These are phyloP conservation scores for Eucalyptus viminalis DNA, from an alignment of 345 rosid species.

Conservation along the genomic window DNA sequence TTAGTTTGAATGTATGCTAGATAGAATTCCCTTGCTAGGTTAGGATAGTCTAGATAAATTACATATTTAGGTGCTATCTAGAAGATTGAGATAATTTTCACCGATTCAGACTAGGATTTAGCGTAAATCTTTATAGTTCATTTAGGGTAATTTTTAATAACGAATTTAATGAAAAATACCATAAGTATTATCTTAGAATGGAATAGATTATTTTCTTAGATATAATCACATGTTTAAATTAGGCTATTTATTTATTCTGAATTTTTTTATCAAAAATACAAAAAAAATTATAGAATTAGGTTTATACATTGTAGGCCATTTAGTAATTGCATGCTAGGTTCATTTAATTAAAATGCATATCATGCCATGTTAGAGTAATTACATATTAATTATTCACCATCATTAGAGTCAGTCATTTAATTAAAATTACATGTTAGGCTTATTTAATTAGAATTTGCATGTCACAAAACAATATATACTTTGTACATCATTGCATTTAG, in stretches of 20 bases:
- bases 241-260: not conserved
- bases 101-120: not conserved
- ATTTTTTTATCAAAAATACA: too few species aligned
- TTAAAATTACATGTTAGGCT: not conserved
- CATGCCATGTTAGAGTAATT: not conserved
- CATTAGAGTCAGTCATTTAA: too few species aligned
- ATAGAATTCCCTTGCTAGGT: not conserved
- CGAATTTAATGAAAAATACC: not conserved
- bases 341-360: not conserved
- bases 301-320: not conserved
- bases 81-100: not conserved
- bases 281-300: not conserved
- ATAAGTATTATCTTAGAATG: too few species aligned
- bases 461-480: not conserved
- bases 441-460: not conserved
- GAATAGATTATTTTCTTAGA: not conserved
- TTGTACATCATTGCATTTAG: not conserved
- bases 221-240: not conserved
- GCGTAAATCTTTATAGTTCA: too few species aligned
- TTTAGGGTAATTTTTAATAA: too few species aligned
- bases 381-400: too few species aligned
- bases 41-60: not conserved
- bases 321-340: not conserved
- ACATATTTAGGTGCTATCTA: not conserved
- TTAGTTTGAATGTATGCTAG: not conserved